phyloP scores from a whole-genome alignment of 768 basidiomycete genomes.

The Tephrocybe rancida region DNA sequence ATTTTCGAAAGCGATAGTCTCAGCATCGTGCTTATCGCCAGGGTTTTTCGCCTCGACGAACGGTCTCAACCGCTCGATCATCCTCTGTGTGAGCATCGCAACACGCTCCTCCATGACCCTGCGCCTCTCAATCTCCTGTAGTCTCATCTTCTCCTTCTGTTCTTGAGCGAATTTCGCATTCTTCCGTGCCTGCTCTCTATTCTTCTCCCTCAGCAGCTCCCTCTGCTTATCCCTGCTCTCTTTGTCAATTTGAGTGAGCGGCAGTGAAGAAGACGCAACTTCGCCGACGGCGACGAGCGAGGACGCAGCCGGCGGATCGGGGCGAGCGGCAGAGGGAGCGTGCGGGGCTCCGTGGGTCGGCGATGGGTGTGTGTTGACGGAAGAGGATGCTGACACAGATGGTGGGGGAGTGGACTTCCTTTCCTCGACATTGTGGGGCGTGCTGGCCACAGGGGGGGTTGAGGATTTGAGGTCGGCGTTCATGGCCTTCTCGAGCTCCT shows the following conservation, averaged over 20 bases:
- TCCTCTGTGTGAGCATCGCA: constrained; percentile 71
- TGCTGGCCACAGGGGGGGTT: constrained; percentile 24
- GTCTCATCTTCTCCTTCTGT: constrained; percentile 81
- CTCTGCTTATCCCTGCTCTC: constrained; percentile 26
- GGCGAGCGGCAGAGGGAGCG: constrained; percentile 10
- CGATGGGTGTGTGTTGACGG: constrained; percentile 16
- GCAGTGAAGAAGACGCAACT: constrained; percentile 11
- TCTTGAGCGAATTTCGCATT: constrained; percentile 70
- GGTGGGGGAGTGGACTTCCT: constrained; percentile 13
- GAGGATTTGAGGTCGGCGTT: constrained; percentile 36
- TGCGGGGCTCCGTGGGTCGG: constrained; percentile 15
- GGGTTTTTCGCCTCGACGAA: constrained; percentile 90
- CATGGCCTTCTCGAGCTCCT: constrained; percentile 79
- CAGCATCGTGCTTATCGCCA: constrained; percentile 78
- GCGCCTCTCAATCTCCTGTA: constrained; percentile 79
- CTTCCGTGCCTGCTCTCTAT: constrained; percentile 42
- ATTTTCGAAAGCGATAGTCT: constrained; percentile 77
- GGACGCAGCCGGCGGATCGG: constrained; percentile 13
- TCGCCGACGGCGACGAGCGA: constrained; percentile 25
- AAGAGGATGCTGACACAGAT: constrained; percentile 11
- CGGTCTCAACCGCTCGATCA: constrained; percentile 83
- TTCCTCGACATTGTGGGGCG: constrained; percentile 17
- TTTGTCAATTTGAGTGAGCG: constrained; percentile 30
- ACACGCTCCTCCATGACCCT: constrained; percentile 83
- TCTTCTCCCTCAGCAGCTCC: constrained; percentile 30